Conservation (phyloP, 129 eudicot genomes). For the Sambucus nigra region DNA sequence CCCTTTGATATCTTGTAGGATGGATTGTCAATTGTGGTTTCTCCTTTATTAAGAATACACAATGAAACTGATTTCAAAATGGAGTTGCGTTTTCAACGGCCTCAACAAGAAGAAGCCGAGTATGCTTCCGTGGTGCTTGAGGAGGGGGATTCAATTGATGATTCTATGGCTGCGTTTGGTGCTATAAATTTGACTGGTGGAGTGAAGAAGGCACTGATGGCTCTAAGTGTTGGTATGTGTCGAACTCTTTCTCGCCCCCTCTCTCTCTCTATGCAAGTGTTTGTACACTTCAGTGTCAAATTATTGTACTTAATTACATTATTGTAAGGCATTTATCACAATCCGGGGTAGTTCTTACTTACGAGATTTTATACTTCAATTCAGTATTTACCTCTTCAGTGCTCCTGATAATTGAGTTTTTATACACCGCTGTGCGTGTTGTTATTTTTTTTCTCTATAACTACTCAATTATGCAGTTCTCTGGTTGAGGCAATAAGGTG, state of each 20-base stretch:
- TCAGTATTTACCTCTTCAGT: too few species aligned
- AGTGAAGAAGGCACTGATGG: constrained; percentile 55
- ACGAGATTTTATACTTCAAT: too few species aligned
- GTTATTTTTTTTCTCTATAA: too few species aligned
- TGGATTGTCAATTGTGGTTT: constrained; percentile 58
- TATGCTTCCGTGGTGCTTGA: constrained; percentile 53
- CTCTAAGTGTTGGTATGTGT: constrained; percentile 72
- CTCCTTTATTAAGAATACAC: constrained; percentile 67
- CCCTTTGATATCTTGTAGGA: constrained; percentile 37
- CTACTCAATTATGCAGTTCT: background rate
- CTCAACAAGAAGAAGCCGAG: constrained; percentile 44
- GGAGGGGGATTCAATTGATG: constrained; percentile 68
- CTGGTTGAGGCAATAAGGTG: background rate
- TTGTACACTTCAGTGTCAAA: too few species aligned
- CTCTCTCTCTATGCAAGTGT: too few species aligned
- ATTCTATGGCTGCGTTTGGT: constrained; percentile 75
- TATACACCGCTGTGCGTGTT: background rate
- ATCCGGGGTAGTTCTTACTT: background rate
- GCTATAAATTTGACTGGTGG: constrained; percentile 70
- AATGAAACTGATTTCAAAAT: constrained; percentile 73
- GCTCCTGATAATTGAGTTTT: too few species aligned
- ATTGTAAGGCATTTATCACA: too few species aligned
- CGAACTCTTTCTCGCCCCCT: constrained; percentile 3
- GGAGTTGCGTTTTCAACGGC: constrained; percentile 78
- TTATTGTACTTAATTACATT: too few species aligned